Base-by-base conservation (phyloP, 2,329 filamentous ascomycete species). In the Cercospora zeae-maydis region DNA sequence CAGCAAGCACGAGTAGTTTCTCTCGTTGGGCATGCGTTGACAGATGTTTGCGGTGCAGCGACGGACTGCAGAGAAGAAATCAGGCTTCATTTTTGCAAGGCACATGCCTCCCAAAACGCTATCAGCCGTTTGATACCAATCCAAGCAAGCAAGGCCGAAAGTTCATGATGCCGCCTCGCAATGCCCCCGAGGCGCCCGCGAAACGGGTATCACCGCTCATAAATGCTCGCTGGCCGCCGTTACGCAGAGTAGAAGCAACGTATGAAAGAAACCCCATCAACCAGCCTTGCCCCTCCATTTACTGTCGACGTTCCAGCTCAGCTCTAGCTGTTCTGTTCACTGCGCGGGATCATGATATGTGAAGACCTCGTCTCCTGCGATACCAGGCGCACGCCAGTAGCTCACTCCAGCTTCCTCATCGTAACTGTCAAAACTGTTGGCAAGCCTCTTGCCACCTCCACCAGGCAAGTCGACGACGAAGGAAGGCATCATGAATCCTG, bases 381-480 rank as follows among this genome's bases (percentile, higher is more conserved):
- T 75, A 1, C 83, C 81, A 0, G 86, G 85, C 4, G 86, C 84
- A 21, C 74, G 77, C 72, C 83, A 88, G 0, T 73, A 81, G 10
- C 84, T 85, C 21, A 84, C 71, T 0, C 86, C 86, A 1, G 79
- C 82, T 7, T 72, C 63, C 33, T 77, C 76, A 71, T 87, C 80
- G 69, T 88, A 88, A 1, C 75, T 79, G 59, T 82, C 76, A 67
- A 78, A 80, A 11, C 81, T 82, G 45, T 80, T 79, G 0, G 83
- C 84, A 10, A 85, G 79, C 47, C 86, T 81, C 76, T 89, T 88
- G 2, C 86, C 86, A 1, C 86, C 86, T 1, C 86, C 85, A 1
- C 82, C 84, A 0, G 86, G 86, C 4, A 88, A 79, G 70, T 88
- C 85, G 19, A 88, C 83, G 4, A 88, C 81, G 68, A 88, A 88